Percentiles rank a stretch among this genome's conserved stretches.
These are phyloP conservation scores for Cordyceps farinosa DNA, from an alignment of 2,329 filamentous ascomycete genomes.

Conservation along the genomic window DNA sequence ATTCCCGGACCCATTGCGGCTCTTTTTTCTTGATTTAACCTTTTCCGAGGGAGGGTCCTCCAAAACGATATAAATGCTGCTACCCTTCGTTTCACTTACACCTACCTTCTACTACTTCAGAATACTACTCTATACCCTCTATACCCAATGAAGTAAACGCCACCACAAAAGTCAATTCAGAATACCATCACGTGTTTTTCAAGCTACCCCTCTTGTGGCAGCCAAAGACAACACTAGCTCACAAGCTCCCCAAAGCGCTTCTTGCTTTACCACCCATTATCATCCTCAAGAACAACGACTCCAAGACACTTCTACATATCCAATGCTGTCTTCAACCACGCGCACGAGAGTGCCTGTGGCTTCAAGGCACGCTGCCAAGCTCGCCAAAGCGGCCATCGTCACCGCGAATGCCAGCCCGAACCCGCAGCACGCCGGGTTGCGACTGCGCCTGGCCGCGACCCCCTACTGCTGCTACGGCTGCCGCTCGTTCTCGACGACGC, in stretches of 20 bases:
- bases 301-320: neutral
- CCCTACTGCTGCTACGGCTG: slow-evolving; percentile 28
- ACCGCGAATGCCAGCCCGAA: slow-evolving; percentile 24
- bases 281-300: neutral
- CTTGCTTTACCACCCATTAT: neutral
- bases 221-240: neutral
- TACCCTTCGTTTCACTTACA: neutral
- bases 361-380: slow-evolving; percentile 27
- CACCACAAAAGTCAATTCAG: slow-evolving; percentile 2
- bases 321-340: slow-evolving; percentile 29
- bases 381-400: slow-evolving; percentile 24
- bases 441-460: slow-evolving; percentile 24
- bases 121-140: neutral
- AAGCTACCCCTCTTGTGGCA: too few species aligned
- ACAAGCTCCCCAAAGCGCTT: neutral
- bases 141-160: neutral
- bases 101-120: neutral
- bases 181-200: neutral
- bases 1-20: neutral
- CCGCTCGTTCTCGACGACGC: slow-evolving; percentile 48
- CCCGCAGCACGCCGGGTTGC: slow-evolving; percentile 25
- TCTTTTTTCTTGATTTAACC: neutral
- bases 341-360: slow-evolving; percentile 24
- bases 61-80: neutral
- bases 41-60: neutral